phyloP scores from a whole-genome alignment of 495 filamentous ascomycete genomes.

The Pseudevernia furfuracea region DNA sequence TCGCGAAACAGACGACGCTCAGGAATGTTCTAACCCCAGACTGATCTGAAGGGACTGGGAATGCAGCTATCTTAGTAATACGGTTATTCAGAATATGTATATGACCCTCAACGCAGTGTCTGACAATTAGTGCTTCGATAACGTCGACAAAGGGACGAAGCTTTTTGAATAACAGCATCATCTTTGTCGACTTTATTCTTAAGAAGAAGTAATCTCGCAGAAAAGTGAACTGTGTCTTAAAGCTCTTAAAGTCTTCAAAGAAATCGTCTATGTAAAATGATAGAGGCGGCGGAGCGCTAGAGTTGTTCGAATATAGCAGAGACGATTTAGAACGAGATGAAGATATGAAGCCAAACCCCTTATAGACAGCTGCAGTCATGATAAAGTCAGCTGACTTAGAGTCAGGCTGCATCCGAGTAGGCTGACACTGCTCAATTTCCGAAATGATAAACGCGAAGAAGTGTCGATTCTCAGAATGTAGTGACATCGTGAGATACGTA shows the following conservation, averaged over 20 bases:
- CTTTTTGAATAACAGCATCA: slow-evolving; percentile 13
- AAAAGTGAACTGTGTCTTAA: background rate
- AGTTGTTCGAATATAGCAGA: background rate
- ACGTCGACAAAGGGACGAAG: background rate
- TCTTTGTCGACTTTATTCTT: background rate
- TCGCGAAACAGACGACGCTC: too few relatives aligned
- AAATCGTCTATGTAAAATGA: slow-evolving; percentile 11
- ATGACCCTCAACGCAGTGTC: background rate
- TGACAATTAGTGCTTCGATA: slow-evolving; percentile 5
- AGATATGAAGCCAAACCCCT: background rate
- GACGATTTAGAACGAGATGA: background rate
- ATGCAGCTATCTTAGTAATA: background rate
- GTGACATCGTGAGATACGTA: background rate
- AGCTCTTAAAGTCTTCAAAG: background rate
- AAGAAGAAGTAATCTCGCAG: slow-evolving; percentile 7
- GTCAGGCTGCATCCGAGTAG: background rate
- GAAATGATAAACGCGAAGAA: background rate
- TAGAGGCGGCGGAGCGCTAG: background rate
- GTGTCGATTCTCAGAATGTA: background rate
- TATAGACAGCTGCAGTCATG: background rate
- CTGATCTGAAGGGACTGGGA: background rate
- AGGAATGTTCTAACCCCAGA: background rate
- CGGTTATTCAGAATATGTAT: background rate
- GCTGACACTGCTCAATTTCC: background rate
- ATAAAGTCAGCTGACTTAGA: background rate